A percentile compares a stretch with the other conserved stretches of the same genome.
Evolutionary conservation across 371 early-diverging fungal genomes (phyloP).

Genomic region (Circinella umbellata): DNA sequence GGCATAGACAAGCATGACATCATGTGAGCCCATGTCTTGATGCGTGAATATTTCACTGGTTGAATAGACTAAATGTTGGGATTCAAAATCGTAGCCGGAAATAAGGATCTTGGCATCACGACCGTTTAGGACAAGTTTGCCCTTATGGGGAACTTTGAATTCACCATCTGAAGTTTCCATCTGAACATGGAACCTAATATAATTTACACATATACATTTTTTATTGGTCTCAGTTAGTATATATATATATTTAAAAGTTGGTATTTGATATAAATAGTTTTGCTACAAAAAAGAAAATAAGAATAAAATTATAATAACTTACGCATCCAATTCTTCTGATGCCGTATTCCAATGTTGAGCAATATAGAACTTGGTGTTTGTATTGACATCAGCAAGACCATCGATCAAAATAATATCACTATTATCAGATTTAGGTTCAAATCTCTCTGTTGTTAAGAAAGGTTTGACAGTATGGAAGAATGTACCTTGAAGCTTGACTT

Average conservation of each 20-base stretch:
- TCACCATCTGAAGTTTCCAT: constrained; percentile 18
- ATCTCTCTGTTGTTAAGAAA: constrained; percentile 18
- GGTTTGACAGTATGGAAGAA: constrained; percentile 27
- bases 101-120: constrained; percentile 31
- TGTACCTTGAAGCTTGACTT: constrained; percentile 27
- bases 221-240: not conserved
- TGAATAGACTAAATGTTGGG: constrained; percentile 29
- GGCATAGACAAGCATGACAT: constrained; percentile 27
- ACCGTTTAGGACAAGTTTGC: constrained; percentile 24
- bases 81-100: constrained; percentile 24
- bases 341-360: constrained; percentile 19
- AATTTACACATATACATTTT: not conserved
- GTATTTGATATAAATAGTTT: not conserved
- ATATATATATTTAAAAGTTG: not conserved
- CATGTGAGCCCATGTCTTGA: constrained; percentile 17
- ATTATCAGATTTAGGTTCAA: constrained; percentile 10
- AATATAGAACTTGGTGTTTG: constrained; percentile 21
- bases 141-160: constrained; percentile 8
- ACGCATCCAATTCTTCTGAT: constrained; percentile 14
- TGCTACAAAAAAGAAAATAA: not conserved
- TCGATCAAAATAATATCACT: constrained; percentile 17
- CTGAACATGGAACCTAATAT: constrained; percentile 17
- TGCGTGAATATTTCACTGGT: constrained; percentile 30
- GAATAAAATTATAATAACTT: constrained; percentile 1
- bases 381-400: constrained; percentile 17